Evolutionary conservation across 225 moss, liverwort and hornwort genomes (phyloP), one percentile per base, ranked within the genome.

Genomic region (Thuidium tamariscinum): DNA sequence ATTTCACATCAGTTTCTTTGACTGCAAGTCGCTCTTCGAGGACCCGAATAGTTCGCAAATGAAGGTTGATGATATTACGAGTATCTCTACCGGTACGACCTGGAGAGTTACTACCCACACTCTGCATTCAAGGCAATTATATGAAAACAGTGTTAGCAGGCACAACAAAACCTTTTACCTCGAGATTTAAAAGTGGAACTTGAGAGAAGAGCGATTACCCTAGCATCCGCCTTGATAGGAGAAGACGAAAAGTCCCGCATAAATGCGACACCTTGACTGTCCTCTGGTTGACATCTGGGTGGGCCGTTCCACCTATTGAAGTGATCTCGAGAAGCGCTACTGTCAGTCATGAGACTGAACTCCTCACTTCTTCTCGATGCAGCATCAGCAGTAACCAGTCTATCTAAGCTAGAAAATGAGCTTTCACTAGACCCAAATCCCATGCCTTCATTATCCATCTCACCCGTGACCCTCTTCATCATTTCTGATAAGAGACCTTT

Each of bases 61-160:
- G 97, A 69, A 96, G 95, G 86, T 94, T 96, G 84, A 97, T 97
- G 67, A 96, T 89, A 83, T 93, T 95, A 86, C 97, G 94, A 74
- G 94, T 92, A 68, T 91, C 97, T 89, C 92, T 89, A 81, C 87
- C 92, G 23, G 92, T 87, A 78, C 89, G 92, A 85, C 92, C 92
- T 67, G 92, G 93, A 81, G 96, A 95, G 74, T 69, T 90, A 82
- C 93, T 91, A 41, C 90, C 86, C 57, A 87, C 74, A 74, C 89
- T 93, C 97, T 97, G 89, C 87, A 84, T 78, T 29, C 26, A 76
- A 83, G 26, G 89, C 90, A 89, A 87, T 65, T 39, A 59, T 32
- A 92, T 93, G 56, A 36, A 87, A 90, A 54, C 48, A 72, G 39
- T 60, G 26, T 92, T 60, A 88, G 84, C 77, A 81, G 55, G 82